These are phyloP conservation scores for Nymphaea colorata DNA, from an alignment of 164 flowering plant genomes.

Conservation along the genomic window DNA sequence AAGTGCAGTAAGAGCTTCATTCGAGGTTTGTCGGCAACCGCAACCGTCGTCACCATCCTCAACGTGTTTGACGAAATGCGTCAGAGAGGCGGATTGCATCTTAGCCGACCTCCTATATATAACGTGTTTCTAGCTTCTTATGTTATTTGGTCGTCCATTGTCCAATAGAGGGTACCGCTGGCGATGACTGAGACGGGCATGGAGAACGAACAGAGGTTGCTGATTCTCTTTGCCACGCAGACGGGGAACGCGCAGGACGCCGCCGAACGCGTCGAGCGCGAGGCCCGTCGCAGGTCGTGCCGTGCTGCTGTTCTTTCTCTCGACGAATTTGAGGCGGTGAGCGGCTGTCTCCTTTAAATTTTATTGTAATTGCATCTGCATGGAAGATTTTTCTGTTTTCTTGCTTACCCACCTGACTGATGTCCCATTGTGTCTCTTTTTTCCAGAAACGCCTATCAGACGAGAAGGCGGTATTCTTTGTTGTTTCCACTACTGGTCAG, in stretches of 20 bases:
- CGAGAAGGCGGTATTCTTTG: slow-evolving; percentile 49
- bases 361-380: neutral
- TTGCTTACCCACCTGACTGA: too few species aligned
- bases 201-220: slow-evolving; percentile 20
- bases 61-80: neutral
- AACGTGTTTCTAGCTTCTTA: neutral
- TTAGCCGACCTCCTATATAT: neutral
- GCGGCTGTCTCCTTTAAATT: neutral
- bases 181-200: slow-evolving; percentile 1
- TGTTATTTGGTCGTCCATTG: neutral
- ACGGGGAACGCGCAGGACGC: slow-evolving; percentile 87
- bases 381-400: too few species aligned
- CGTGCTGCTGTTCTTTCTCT: slow-evolving; percentile 38
- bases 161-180: neutral
- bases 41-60: neutral
- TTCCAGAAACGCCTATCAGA: slow-evolving; percentile 37
- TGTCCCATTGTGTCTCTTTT: neutral
- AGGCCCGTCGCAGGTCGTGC: slow-evolving; percentile 69
- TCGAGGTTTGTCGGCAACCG: too few species aligned
- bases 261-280: slow-evolving; percentile 75
- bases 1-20: too few species aligned
- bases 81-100: neutral
- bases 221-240: slow-evolving; percentile 66
- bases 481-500: slow-evolving; percentile 95
- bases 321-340: slow-evolving; percentile 55